A percentile compares a stretch with the other conserved stretches of the same genome.
phyloP scores from a whole-genome alignment of 2,329 filamentous ascomycete genomes.

The Xylariaceae sp. region DNA sequence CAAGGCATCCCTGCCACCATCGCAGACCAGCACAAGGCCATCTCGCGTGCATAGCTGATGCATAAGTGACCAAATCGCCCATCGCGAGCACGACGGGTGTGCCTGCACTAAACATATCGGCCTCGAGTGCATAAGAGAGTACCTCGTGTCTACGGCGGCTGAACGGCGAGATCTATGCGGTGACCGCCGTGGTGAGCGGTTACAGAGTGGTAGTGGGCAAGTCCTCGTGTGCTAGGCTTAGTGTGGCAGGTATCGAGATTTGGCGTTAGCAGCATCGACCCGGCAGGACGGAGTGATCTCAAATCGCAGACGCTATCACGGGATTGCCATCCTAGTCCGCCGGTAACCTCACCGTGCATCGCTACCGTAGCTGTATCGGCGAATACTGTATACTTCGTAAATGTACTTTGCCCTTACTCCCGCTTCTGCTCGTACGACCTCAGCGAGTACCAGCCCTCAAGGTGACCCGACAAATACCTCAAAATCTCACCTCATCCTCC shows the following conservation, averaged over 20 bases:
- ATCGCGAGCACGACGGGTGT: background rate
- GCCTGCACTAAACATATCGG: background rate
- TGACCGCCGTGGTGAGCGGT: background rate
- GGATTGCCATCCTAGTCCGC: conserved; percentile 17
- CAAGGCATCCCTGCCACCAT: background rate
- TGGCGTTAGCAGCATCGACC: conserved; percentile 29
- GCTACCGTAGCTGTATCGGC: background rate
- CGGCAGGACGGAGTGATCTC: conserved; percentile 29
- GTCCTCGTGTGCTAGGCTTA: background rate
- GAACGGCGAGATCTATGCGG: background rate
- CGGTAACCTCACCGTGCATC: background rate
- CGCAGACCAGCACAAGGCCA: background rate
- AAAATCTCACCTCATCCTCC: conserved; percentile 5
- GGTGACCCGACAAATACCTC: conserved; percentile 13
- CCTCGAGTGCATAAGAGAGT: background rate
- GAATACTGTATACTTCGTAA: background rate
- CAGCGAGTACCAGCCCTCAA: too few species aligned
- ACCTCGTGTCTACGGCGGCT: background rate
- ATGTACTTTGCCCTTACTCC: background rate
- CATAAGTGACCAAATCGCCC: background rate
- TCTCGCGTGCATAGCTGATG: background rate
- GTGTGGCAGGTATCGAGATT: conserved; percentile 12
- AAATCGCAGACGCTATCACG: conserved; percentile 19
- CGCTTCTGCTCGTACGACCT: too few species aligned
- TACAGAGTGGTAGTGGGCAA: background rate